Evolutionary conservation across 176 grass and related monocot species (phyloP).

Genomic region (Hordeum vulgare): MorexV3_pseudomolecules_assembly NC_058522.1:564450097-564450596

Average conservation of each 20-base stretch:
- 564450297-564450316: conserved; percentile 79
- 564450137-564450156: background rate
- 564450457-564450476: background rate
- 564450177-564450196: conserved; percentile 65
- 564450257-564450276: conserved; percentile 90
- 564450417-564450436: background rate
- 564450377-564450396: conserved; percentile 83
- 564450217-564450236: conserved; percentile 76
- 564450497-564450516: background rate
- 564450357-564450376: conserved; percentile 53
- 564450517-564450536: conserved; percentile 2
- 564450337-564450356: conserved; percentile 85
- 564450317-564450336: conserved; percentile 74
- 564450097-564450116: background rate
- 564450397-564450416: conserved; percentile 84
- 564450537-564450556: conserved; percentile 46
- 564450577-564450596: conserved; percentile 80
- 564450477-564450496: background rate
- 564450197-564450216: conserved; percentile 80
- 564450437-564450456: background rate
- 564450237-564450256: conserved; percentile 74
- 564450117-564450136: background rate
- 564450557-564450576: conserved; percentile 71
- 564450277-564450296: conserved; percentile 90
- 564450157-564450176: background rate